phyloP scores from a whole-genome alignment of 164 flowering plant genomes.

The Echeveria elegans region DNA sequence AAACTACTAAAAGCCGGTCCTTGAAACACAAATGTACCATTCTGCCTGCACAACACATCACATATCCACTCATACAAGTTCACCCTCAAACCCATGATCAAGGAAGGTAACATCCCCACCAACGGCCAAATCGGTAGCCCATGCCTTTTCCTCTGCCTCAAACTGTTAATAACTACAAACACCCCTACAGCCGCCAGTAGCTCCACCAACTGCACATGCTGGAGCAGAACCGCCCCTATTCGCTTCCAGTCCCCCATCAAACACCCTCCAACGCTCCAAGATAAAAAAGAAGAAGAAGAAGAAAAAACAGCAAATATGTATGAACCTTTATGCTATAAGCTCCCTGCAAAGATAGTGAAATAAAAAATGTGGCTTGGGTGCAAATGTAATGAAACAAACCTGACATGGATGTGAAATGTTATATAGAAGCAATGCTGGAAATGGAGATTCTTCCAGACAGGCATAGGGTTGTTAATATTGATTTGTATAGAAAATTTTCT shows the following conservation, averaged over 20 bases:
- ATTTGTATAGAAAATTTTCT: conserved; percentile 18
- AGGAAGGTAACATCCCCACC: conserved; percentile 78
- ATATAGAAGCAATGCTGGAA: conserved; percentile 5
- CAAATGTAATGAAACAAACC: background rate
- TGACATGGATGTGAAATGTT: background rate
- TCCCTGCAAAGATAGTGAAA: background rate
- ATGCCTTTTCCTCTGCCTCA: conserved; percentile 40
- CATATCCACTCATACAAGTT: conserved; percentile 71
- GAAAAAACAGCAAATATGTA: no score
- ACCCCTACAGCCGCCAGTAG: conserved; percentile 39
- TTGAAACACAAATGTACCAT: conserved; percentile 55
- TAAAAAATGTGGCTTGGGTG: background rate
- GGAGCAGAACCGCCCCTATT: conserved; percentile 15
- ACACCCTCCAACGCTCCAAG: background rate
- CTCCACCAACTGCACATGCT: conserved; percentile 48
- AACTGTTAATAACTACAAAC: conserved; percentile 45
- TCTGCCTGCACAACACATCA: conserved; percentile 27
- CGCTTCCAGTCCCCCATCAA: conserved; percentile 1
- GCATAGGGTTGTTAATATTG: conserved; percentile 8
- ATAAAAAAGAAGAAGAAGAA: no score
- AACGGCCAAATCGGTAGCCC: conserved; percentile 85
- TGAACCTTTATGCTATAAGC: background rate
- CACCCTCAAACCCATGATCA: conserved; percentile 27
- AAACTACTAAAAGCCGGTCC: conserved; percentile 68
- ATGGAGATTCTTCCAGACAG: conserved; percentile 22